Evolutionary conservation across 1,284 basidiomycete genomes (phyloP), one percentile per base, ranked within the genome.

Genomic region (Trametes pubescens): DNA sequence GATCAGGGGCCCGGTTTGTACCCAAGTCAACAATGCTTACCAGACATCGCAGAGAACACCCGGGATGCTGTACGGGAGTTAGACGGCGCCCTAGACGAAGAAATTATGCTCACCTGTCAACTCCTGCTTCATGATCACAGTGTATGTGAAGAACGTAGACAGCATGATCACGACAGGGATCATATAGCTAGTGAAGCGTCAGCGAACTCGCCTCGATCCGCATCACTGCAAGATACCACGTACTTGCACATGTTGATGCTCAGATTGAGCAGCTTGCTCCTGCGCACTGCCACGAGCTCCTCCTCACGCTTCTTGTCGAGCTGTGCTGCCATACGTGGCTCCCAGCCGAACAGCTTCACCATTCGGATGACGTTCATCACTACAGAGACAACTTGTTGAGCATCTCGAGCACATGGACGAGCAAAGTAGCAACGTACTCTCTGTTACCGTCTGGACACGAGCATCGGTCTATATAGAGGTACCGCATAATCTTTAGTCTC

Each of bases 101-200:
- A 21, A 1, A 49, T 18, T 2, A 3, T 14, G 54, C 71, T 2
- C 61, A 77, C 77, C 76, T 11, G 71, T 73, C 35, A 81, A 67
- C 16, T 72, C 55, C 61, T 76, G 55, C 60, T 72, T 72, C 71
- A 74, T 79, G 46, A 79, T 54, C 9, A 76, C 48, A 8, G 79
- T 78, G 70, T 85, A 91, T 38, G 86, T 84, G 8, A 83, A 82
- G 73, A 87, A 93, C 0, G 91, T 91, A 21, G 82, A 81, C 40
- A 87, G 72, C 84, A 92, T 93, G 16, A 86, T 87, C 40, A 87
- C 66, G 4, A 90, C 77, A 0, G 92, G 90, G 40, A 92, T 84
- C 46, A 86, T 56, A 66, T 81, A 85, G 74, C 87, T 90, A n/a
- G 4, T 16, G 10, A 6, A 35, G n/a, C 7, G 4, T n/a, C 24